phyloP scores from a whole-genome alignment of 2,329 filamentous ascomycete species.

The Akanthomyces uredinophilus region DNA sequence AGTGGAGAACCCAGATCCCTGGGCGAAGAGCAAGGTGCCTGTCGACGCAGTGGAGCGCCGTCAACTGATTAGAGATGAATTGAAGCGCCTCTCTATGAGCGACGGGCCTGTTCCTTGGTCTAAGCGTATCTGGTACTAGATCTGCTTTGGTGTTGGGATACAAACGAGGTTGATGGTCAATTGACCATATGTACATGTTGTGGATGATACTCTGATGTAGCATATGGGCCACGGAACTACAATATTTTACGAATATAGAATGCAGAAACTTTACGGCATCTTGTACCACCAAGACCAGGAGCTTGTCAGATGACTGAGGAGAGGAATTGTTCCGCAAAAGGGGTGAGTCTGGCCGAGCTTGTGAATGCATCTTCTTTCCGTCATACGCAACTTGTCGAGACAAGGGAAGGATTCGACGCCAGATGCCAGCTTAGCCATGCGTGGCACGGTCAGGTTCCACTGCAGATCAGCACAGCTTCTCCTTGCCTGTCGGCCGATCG shows the following conservation, averaged over 20 bases:
- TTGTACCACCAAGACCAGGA: neutral
- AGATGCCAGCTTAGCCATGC: no score
- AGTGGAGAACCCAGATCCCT: conserved; percentile 32
- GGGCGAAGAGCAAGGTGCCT: conserved; percentile 38
- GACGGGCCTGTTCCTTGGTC: conserved; percentile 33
- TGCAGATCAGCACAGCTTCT: no score
- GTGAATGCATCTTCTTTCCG: no score
- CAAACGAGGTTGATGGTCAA: neutral
- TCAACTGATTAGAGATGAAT: conserved; percentile 53
- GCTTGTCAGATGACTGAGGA: neutral
- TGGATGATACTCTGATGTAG: neutral
- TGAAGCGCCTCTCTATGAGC: conserved; percentile 41
- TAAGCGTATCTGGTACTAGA: conserved; percentile 3
- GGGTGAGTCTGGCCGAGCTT: no score
- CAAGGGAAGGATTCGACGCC: no score
- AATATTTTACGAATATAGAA: neutral
- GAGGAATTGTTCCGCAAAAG: no score
- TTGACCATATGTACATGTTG: neutral
- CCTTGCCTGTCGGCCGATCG: no score
- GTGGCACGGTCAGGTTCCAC: no score
- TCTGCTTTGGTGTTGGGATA: neutral
- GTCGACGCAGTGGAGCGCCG: conserved; percentile 50
- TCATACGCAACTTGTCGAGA: no score
- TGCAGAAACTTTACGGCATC: neutral
- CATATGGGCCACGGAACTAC: neutral